These are phyloP conservation scores for Scheffersomyces ergatensis DNA, from an alignment of 805 yeast species.

Conservation along the genomic window DNA sequence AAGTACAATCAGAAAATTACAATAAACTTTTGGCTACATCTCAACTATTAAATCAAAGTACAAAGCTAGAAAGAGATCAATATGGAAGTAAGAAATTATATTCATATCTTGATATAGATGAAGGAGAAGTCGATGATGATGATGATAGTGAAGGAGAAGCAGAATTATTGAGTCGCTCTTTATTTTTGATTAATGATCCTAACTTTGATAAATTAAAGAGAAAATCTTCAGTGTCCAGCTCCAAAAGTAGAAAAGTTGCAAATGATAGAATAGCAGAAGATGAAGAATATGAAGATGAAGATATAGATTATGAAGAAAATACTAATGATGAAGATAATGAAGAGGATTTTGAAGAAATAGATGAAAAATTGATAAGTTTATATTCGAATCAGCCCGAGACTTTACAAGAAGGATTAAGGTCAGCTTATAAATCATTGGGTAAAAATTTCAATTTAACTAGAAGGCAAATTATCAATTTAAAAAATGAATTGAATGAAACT, in stretches of 20 bases:
- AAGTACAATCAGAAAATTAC: background rate
- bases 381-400: conserved; percentile 83
- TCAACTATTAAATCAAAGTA: conserved; percentile 18
- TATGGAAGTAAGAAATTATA: conserved; percentile 22
- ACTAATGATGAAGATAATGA: conserved; percentile 17
- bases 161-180: conserved; percentile 17
- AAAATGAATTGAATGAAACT: conserved; percentile 60
- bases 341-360: conserved; percentile 25
- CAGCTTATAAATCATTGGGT: conserved; percentile 74
- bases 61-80: conserved; percentile 15
- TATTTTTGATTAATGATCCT: conserved; percentile 18
- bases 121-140: conserved; percentile 20
- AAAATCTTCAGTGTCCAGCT: background rate
- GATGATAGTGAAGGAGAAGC: conserved; percentile 2
- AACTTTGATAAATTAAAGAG: background rate
- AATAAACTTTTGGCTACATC: conserved; percentile 23
- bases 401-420: conserved; percentile 65
- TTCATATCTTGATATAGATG: conserved; percentile 30
- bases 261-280: conserved; percentile 1
- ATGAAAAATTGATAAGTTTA: conserved; percentile 53
- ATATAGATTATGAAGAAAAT: conserved; percentile 14
- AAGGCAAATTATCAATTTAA: conserved; percentile 58
- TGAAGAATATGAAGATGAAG: conserved; percentile 13
- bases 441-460: conserved; percentile 65
- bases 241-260: background rate